Percentiles rank a stretch among this genome's conserved stretches.
phyloP scores from a whole-genome alignment of 805 yeast species.

The Sungouiozyma intestinalis region DNA sequence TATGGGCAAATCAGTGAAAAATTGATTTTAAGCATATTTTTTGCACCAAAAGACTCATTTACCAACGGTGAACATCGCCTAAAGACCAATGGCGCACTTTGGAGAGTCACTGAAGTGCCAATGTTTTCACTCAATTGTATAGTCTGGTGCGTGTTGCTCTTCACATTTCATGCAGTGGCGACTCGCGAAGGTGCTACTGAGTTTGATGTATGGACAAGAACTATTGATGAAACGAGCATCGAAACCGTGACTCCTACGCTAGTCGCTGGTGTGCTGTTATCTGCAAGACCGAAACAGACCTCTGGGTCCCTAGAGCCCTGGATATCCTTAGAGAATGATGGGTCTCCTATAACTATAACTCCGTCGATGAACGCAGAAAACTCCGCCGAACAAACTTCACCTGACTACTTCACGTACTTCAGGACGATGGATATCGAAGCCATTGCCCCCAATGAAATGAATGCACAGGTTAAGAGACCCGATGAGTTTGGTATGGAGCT shows the following conservation, averaged over 20 bases:
- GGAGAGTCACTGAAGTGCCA: no score
- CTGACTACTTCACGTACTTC: constrained; percentile 67
- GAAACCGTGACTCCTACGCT: constrained; percentile 64
- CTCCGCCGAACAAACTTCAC: constrained; percentile 45
- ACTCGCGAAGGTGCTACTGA: constrained; percentile 7
- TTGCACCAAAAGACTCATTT: background rate
- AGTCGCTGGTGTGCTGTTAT: constrained; percentile 43
- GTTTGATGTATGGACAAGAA: constrained; percentile 60
- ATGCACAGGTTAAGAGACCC: constrained; percentile 17
- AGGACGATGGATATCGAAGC: constrained; percentile 51
- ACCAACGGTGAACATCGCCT: no score
- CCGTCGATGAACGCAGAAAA: constrained; percentile 66
- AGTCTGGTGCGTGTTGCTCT: no score
- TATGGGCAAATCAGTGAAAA: background rate
- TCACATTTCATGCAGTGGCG: background rate
- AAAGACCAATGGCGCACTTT: no score
- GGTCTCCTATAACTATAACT: constrained; percentile 62
- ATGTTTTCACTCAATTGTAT: no score
- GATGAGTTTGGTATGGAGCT: constrained; percentile 45
- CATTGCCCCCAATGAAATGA: background rate
- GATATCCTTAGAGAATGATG: constrained; percentile 65
- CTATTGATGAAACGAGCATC: constrained; percentile 41
- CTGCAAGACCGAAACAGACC: constrained; percentile 33
- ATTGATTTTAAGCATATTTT: no score
- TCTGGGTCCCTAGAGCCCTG: constrained; percentile 65